These are phyloP conservation scores for Aspergillus ochraceoroseus DNA, from an alignment of 2,329 filamentous ascomycete species.

Conservation along the genomic window DNA sequence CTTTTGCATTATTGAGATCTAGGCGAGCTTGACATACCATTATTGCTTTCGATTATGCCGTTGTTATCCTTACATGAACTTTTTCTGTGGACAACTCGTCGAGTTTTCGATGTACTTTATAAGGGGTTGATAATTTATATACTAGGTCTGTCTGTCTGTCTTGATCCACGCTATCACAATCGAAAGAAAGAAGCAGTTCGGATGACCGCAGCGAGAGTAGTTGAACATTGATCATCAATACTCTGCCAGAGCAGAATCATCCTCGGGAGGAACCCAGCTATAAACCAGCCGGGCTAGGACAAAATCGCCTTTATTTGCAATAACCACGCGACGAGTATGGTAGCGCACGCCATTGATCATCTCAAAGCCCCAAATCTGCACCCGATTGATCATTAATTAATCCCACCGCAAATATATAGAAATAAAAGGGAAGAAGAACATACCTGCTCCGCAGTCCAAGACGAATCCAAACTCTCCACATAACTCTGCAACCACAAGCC, in stretches of 20 bases:
- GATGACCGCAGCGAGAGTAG: too few relatives aligned
- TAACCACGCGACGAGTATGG: constrained; percentile 43
- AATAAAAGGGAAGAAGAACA: constrained; percentile 12
- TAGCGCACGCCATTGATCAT: constrained; percentile 39
- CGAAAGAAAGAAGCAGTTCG: too few relatives aligned
- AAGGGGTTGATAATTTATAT: too few relatives aligned
- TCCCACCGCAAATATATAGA: not conserved
- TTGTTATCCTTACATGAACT: too few relatives aligned
- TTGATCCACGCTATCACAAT: too few relatives aligned
- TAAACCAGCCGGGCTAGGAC: constrained; percentile 42
- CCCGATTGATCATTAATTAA: not conserved
- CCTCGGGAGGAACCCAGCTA: constrained; percentile 24
- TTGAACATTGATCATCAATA: too few relatives aligned
- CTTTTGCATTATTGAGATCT: too few relatives aligned
- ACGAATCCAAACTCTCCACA: constrained; percentile 45
- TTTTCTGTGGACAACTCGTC: too few relatives aligned
- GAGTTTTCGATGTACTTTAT: too few relatives aligned
- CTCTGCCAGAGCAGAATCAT: not conserved
- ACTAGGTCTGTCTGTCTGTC: too few relatives aligned
- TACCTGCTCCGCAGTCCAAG: constrained; percentile 55
- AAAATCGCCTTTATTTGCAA: constrained; percentile 36
- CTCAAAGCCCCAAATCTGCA: constrained; percentile 47
- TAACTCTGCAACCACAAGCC: constrained; percentile 47
- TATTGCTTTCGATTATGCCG: too few relatives aligned
- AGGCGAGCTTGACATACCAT: too few relatives aligned